Percentiles rank a stretch among this genome's conserved stretches.
Evolutionary conservation across 2,329 filamentous ascomycete genomes (phyloP).

Genomic region (Lomentospora prolificans): DNA sequence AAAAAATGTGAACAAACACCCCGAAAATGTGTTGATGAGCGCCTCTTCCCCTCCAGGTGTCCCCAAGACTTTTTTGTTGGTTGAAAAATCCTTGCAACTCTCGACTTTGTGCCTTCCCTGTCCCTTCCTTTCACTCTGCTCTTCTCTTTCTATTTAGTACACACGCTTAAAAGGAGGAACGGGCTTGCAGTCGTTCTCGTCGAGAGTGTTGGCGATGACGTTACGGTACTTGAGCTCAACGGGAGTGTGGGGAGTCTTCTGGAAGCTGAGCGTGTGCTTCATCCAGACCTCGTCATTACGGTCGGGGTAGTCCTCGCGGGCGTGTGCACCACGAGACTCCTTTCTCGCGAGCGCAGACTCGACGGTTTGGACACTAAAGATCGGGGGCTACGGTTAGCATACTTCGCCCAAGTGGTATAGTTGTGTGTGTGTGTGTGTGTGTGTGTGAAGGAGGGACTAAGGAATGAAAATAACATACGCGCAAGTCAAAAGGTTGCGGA

Average conservation of each 20-base stretch:
- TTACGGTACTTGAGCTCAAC: conserved; percentile 78
- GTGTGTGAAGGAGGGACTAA: neutral
- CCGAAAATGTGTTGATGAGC: conserved; percentile 7
- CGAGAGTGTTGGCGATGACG: conserved; percentile 74
- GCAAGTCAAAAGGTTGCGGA: conserved; percentile 92
- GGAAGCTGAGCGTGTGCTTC: conserved; percentile 97
- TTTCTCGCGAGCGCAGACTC: conserved; percentile 84
- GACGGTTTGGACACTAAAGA: conserved; percentile 72
- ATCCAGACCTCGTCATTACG: conserved; percentile 96
- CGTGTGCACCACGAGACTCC: conserved; percentile 95
- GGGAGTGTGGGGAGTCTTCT: conserved; percentile 83
- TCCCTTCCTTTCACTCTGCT: neutral
- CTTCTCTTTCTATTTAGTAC: conserved; percentile 47
- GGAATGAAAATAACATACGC: conserved; percentile 53
- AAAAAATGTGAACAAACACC: neutral
- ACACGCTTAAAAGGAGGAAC: conserved; percentile 95
- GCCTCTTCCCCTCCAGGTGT: conserved; percentile 11
- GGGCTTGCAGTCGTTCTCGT: conserved; percentile 91
- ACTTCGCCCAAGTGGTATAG: too few species aligned
- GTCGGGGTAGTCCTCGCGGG: conserved; percentile 91
- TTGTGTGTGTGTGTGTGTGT: too few species aligned
- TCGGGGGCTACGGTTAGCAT: conserved; percentile 10
- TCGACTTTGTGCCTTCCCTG: conserved; percentile 4
- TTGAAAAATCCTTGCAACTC: conserved; percentile 10
- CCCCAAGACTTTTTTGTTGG: neutral